A percentile compares a stretch with the other conserved stretches of the same genome.
These are phyloP conservation scores for Phytophthora hybrid DNA, from an alignment of 352 stramenopile genomes.

Conservation along the genomic window DNA sequence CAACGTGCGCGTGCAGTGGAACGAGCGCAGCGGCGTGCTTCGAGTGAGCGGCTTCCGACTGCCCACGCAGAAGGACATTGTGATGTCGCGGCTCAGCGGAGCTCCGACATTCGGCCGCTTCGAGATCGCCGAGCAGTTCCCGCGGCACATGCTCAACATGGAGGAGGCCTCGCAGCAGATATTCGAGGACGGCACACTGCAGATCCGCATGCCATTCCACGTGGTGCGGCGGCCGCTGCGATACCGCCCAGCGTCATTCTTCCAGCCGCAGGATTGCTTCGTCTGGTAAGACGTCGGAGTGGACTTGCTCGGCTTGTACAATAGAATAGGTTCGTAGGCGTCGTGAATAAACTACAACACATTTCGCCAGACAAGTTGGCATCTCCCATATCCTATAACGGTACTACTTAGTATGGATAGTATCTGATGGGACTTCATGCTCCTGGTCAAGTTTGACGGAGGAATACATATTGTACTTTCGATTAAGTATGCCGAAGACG, in stretches of 20 bases:
- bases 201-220: constrained; percentile 67
- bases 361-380: no score
- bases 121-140: constrained; percentile 67
- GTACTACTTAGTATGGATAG: no score
- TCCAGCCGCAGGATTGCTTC: constrained; percentile 50
- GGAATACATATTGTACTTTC: no score
- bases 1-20: constrained; percentile 55
- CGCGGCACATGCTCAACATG: constrained; percentile 52
- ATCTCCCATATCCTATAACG: no score
- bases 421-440: no score
- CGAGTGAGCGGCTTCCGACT: constrained; percentile 60
- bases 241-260: constrained; percentile 45
- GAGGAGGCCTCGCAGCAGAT: constrained; percentile 65
- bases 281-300: constrained; percentile 37
- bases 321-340: constrained; percentile 23
- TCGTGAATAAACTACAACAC: no score
- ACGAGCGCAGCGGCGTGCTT: constrained; percentile 49
- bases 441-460: no score
- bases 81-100: constrained; percentile 62
- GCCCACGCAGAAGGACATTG: constrained; percentile 64
- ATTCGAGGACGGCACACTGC: constrained; percentile 52
- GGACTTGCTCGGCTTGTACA: constrained; percentile 13
- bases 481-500: no score
- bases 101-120: constrained; percentile 72
- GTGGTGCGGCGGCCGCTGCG: constrained; percentile 37